A percentile compares a stretch with the other conserved stretches of the same genome.
Conservation (phyloP, 2,329 filamentous ascomycete species). For the Pyrenochaeta sp. region DNA sequence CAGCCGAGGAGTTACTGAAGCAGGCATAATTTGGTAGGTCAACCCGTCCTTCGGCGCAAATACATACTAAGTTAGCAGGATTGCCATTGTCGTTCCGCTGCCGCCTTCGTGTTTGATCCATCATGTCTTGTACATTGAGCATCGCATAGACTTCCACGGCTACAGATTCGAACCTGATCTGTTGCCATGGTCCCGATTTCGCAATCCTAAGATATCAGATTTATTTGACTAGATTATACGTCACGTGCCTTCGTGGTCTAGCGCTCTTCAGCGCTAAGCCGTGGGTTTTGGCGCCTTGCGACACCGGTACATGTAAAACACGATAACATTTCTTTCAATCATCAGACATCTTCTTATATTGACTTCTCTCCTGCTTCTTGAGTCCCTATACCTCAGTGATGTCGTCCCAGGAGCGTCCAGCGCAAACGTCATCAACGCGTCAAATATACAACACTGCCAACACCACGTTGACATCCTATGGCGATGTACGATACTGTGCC, state of each 20-base stretch:
- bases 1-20: slow-evolving; percentile 35
- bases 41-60: neutral
- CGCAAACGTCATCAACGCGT: slow-evolving; percentile 15
- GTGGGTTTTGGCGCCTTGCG: no score
- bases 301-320: no score
- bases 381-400: neutral
- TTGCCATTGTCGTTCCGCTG: no score
- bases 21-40: slow-evolving; percentile 2
- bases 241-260: neutral
- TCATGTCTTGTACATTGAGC: no score
- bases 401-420: neutral
- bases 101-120: no score
- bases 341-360: neutral
- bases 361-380: neutral
- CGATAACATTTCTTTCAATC: neutral
- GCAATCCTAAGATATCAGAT: neutral
- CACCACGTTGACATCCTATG: neutral
- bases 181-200: neutral
- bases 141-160: no score
- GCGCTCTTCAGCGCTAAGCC: neutral
- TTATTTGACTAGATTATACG: neutral
- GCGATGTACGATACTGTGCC: neutral
- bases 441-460: slow-evolving; percentile 8
- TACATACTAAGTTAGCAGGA: neutral
- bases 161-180: no score